These are phyloP conservation scores for Conoideocrella luteorostrata DNA, from an alignment of 2,329 filamentous ascomycete genomes.

Conservation along the genomic window DNA sequence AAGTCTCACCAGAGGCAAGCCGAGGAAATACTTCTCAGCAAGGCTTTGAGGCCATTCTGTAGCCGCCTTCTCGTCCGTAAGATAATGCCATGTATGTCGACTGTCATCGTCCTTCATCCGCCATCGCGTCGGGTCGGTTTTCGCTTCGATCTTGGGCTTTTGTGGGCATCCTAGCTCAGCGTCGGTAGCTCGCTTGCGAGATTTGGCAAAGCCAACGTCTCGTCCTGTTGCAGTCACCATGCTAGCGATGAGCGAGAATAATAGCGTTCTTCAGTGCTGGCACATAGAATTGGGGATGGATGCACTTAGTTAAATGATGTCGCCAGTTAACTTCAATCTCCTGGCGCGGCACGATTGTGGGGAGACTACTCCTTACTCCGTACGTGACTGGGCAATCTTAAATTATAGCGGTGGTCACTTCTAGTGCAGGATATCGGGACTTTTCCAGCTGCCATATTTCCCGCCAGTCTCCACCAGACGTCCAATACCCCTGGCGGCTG, in stretches of 20 bases:
- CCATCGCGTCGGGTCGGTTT: slow-evolving; percentile 80
- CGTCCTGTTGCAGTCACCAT: slow-evolving; percentile 25
- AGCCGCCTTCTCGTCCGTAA: slow-evolving; percentile 64
- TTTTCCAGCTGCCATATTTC: too few relatives aligned
- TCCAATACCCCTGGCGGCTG: background rate
- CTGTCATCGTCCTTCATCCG: slow-evolving; percentile 76
- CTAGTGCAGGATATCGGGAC: too few relatives aligned
- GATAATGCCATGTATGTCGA: slow-evolving; percentile 89
- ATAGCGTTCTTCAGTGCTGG: too few relatives aligned
- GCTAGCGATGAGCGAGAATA: slow-evolving; percentile 1
- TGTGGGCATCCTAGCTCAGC: slow-evolving; percentile 34
- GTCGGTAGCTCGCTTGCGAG: slow-evolving; percentile 38
- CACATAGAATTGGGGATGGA: too few relatives aligned
- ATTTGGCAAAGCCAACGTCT: slow-evolving; percentile 24
- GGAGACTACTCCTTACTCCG: too few relatives aligned
- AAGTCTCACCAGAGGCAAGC: slow-evolving; percentile 62
- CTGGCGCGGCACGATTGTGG: too few relatives aligned
- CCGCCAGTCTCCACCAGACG: too few relatives aligned
- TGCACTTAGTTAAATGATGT: too few relatives aligned
- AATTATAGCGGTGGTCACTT: too few relatives aligned
- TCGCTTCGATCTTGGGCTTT: slow-evolving; percentile 41
- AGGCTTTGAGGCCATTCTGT: slow-evolving; percentile 77
- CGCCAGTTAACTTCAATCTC: too few relatives aligned
- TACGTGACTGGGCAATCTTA: too few relatives aligned
- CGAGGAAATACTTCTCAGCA: slow-evolving; percentile 86